Conservation (phyloP, 208 protist genomes). For the Leishmania arabica region DNA sequence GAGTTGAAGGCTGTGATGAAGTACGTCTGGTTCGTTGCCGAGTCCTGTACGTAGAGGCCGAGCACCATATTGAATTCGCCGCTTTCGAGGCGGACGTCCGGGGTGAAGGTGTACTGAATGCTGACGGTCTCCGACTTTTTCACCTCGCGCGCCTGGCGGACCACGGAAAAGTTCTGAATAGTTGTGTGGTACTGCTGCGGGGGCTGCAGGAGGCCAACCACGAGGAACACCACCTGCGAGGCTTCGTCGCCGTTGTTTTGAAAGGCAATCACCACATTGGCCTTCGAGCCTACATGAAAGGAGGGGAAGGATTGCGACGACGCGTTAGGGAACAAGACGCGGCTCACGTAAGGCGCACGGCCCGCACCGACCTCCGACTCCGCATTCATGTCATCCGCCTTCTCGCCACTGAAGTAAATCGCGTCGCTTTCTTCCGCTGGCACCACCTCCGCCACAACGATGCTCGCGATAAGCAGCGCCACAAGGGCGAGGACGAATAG, state of each 20-base stretch:
- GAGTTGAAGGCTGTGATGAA: constrained; percentile 75
- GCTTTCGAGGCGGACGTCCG: constrained; percentile 69
- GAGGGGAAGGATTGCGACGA: constrained; percentile 39
- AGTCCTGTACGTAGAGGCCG: constrained; percentile 74
- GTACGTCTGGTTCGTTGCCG: constrained; percentile 65
- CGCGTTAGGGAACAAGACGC: constrained; percentile 65
- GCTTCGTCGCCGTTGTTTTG: constrained; percentile 53
- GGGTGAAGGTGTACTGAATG: constrained; percentile 84
- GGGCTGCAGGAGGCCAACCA: constrained; percentile 59
- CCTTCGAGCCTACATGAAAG: constrained; percentile 51
- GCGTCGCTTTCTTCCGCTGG: constrained; percentile 10
- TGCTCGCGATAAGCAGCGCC: constrained; percentile 20
- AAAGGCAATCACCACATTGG: constrained; percentile 61
- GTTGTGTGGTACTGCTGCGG: constrained; percentile 39
- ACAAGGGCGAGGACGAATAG: constrained; percentile 21
- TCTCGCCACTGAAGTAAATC: background rate
- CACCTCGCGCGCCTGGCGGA: constrained; percentile 75
- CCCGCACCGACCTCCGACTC: constrained; percentile 12
- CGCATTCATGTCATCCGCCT: constrained; percentile 40
- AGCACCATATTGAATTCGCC: constrained; percentile 86
- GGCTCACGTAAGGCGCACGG: constrained; percentile 21
- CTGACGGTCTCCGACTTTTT: constrained; percentile 59
- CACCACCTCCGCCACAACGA: constrained; percentile 15
- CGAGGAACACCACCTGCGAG: constrained; percentile 56
- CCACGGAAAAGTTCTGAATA: constrained; percentile 90